Percentiles rank a stretch among this genome's conserved stretches.
These are phyloP conservation scores for Brettanomyces custersianus DNA, from an alignment of 805 yeast species.

Conservation along the genomic window DNA sequence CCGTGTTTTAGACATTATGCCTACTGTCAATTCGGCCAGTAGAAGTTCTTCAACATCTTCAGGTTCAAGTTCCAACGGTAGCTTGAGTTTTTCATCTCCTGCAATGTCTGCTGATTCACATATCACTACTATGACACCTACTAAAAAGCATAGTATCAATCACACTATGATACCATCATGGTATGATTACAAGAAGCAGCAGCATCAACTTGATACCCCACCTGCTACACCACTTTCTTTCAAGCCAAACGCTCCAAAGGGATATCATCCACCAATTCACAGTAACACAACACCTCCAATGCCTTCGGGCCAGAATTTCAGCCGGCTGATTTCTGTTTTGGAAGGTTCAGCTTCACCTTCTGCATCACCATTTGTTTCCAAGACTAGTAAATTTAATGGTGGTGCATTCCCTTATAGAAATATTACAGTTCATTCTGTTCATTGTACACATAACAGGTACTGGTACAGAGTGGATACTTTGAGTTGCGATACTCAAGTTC, in stretches of 20 bases:
- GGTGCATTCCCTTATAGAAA: conserved; percentile 11
- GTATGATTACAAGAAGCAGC: not conserved
- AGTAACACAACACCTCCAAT: conserved; percentile 1
- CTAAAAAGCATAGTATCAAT: not conserved
- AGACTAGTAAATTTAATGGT: too few relatives aligned
- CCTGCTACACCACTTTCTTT: conserved; percentile 7
- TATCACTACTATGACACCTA: not conserved
- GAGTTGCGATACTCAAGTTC: conserved; percentile 21
- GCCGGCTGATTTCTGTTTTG: conserved; percentile 1
- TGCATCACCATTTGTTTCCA: conserved; percentile 1
- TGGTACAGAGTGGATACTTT: conserved; percentile 42
- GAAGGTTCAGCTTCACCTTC: conserved; percentile 1
- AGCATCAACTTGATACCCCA: conserved; percentile 5
- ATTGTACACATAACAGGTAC: conserved; percentile 32
- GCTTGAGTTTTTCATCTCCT: not conserved
- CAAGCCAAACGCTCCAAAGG: not conserved
- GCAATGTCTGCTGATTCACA: not conserved
- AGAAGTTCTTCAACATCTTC: conserved; percentile 3
- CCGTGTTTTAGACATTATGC: conserved; percentile 3
- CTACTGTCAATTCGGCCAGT: not conserved
- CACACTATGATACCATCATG: not conserved
- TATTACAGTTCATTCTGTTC: conserved; percentile 31
- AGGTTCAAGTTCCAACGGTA: not conserved
- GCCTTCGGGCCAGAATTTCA: not conserved
- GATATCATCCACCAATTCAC: not conserved